Evolutionary conservation across 768 basidiomycete genomes (phyloP).

Genomic region (Artomyces pyxidatus): DNA sequence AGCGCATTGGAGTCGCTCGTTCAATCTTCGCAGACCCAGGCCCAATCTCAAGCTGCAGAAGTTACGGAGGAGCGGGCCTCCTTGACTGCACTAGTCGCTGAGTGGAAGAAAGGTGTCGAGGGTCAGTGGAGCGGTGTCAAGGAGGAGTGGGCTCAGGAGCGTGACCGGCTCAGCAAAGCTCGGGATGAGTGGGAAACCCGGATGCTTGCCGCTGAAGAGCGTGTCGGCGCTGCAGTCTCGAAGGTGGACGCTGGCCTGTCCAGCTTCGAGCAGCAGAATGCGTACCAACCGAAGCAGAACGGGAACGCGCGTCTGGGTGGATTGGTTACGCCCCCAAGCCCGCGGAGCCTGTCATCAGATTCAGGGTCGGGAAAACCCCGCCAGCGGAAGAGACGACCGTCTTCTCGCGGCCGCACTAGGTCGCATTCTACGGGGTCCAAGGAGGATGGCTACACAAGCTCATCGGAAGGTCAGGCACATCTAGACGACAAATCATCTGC

Average conservation of each 20-base stretch:
- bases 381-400: slow-evolving; percentile 13
- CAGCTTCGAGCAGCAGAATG: slow-evolving; percentile 28
- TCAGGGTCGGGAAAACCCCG: slow-evolving; percentile 25
- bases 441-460: slow-evolving; percentile 11
- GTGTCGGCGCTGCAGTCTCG: slow-evolving; percentile 38
- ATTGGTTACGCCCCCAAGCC: slow-evolving; percentile 70
- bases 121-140: slow-evolving; percentile 71
- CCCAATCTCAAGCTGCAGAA: slow-evolving; percentile 28
- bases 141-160: slow-evolving; percentile 77
- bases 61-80: slow-evolving; percentile 37
- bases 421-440: slow-evolving; percentile 6
- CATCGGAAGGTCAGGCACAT: slow-evolving; percentile 12
- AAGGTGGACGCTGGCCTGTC: slow-evolving; percentile 28
- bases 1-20: slow-evolving; percentile 59
- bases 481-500: slow-evolving; percentile 15
- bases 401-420: slow-evolving; percentile 13
- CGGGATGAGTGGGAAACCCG: slow-evolving; percentile 77
- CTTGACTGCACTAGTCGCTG: slow-evolving; percentile 45
- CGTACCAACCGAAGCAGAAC: slow-evolving; percentile 18
- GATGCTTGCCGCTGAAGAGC: slow-evolving; percentile 42
- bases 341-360: slow-evolving; percentile 61
- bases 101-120: slow-evolving; percentile 76
- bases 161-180: slow-evolving; percentile 64
- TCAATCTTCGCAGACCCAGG: slow-evolving; percentile 35
- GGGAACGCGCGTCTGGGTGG: slow-evolving; percentile 31